A percentile compares a stretch with the other conserved stretches of the same genome.
These are phyloP conservation scores for Yarrowia hollandica DNA, from an alignment of 805 yeast genomes.

Conservation along the genomic window DNA sequence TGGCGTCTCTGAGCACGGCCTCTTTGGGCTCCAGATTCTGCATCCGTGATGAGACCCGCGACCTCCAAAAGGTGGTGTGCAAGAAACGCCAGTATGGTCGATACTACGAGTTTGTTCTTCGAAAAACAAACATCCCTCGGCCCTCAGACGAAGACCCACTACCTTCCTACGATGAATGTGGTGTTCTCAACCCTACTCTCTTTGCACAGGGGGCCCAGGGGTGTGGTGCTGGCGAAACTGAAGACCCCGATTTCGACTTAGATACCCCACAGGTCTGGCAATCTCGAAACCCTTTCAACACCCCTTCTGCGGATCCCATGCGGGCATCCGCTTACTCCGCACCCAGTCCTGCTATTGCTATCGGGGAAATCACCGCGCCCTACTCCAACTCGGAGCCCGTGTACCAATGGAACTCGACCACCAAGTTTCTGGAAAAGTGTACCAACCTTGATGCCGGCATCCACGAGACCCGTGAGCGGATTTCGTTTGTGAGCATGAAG, in stretches of 20 bases:
- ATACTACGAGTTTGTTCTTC: constrained; percentile 7
- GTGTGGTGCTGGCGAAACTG: neutral
- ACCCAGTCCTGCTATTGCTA: constrained; percentile 8
- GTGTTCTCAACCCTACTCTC: constrained; percentile 1
- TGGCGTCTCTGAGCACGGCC: constrained; percentile 20
- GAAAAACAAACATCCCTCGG: neutral
- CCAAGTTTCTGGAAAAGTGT: constrained; percentile 15
- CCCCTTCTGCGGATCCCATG: constrained; percentile 17
- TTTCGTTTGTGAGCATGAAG: constrained; percentile 11
- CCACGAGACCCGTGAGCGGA: constrained; percentile 14
- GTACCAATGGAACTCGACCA: constrained; percentile 14
- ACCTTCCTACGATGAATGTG: constrained; percentile 29
- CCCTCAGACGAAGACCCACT: constrained; percentile 30
- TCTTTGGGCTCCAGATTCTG: constrained; percentile 19
- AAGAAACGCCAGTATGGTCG: constrained; percentile 10
- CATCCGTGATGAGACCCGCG: constrained; percentile 16
- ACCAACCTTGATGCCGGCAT: constrained; percentile 16
- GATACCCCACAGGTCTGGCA: constrained; percentile 20
- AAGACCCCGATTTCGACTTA: neutral
- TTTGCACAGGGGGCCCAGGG: neutral
- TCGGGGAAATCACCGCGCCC: constrained; percentile 15
- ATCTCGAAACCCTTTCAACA: constrained; percentile 12
- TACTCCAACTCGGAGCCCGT: constrained; percentile 1
- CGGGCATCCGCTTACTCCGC: constrained; percentile 15
- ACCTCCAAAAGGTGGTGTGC: constrained; percentile 24